Evolutionary conservation across 2,329 filamentous ascomycete genomes (phyloP), one percentile per base, ranked within the genome.

Genomic region (Orbilia brochopaga): DNA sequence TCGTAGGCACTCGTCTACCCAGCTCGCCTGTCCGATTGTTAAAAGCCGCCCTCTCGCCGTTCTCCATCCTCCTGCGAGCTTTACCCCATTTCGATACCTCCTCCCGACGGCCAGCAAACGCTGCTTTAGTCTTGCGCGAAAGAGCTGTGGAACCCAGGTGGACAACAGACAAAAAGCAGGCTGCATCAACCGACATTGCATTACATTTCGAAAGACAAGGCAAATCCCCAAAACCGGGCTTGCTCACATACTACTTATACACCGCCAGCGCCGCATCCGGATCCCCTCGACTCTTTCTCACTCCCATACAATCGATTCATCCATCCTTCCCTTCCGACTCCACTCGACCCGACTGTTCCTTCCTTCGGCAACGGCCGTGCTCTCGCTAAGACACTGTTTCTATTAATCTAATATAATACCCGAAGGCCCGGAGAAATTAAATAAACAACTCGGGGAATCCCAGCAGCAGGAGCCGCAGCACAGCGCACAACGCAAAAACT

Each of bases 401-500:
- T 42, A 42, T 56, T 56, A 57, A 35, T 17, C 21, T 51, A 53
- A 48, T 48, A 19, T 48, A 48, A 48, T 21, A 19, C 44, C 44
- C 37, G 37, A 42, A 42, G 37, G 32, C n/a, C 11, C 37, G 37
- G 37, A 42, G n/a, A 42, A 42, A 42, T 42, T n/a, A n/a, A n/a
- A n/a, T n/a, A n/a, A n/a, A n/a, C n/a, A n/a, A 42, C 37, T 6
- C 30, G 54, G 53, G 58, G 58, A 35, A 59, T 54, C 66, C 66
- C 30, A 53, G 58, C 57, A 63, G 50, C 7, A 21, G 35, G 27
- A 30, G 21, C 23, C 24, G n/a, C n/a, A n/a, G n/a, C 42, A 32
- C 65, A 23, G 35, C 54, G 58, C 58, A 37, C 66, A 70, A 70
- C 66, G 66, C 66, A 70, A 48, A 70, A 59, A 50, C 57, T 70